A percentile compares a stretch with the other conserved stretches of the same genome.
These are phyloP conservation scores for Dillenia suffruticosa DNA, from an alignment of 164 flowering plant species.

Conservation along the genomic window DNA sequence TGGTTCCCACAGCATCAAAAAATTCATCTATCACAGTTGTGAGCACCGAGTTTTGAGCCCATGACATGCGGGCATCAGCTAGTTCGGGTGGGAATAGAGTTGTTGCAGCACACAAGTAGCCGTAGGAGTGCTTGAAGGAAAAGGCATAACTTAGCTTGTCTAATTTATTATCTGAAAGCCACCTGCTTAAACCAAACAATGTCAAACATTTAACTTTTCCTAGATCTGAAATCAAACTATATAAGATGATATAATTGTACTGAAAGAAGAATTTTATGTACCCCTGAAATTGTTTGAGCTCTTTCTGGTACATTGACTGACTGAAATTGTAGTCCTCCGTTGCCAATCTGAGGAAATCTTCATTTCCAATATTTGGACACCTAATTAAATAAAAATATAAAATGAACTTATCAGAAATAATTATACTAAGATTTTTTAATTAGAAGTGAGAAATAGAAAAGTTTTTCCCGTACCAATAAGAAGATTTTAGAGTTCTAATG, in stretches of 20 bases:
- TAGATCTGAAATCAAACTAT: too few species aligned
- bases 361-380: constrained; percentile 29
- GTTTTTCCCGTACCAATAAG: constrained; percentile 30
- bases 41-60: constrained; percentile 68
- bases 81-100: constrained; percentile 45
- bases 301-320: constrained; percentile 42
- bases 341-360: constrained; percentile 39
- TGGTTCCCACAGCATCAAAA: constrained; percentile 66
- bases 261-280: constrained; percentile 6
- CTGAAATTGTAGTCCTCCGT: constrained; percentile 53
- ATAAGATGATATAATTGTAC: too few species aligned
- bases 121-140: constrained; percentile 65
- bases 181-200: constrained; percentile 35
- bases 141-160: constrained; percentile 74
- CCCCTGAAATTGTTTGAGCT: constrained; percentile 55
- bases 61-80: constrained; percentile 65
- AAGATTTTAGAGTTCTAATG: constrained; percentile 36
- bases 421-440: background rate
- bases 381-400: constrained; percentile 20
- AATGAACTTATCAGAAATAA: background rate
- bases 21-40: constrained; percentile 76
- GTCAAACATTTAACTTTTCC: too few species aligned
- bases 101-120: constrained; percentile 72
- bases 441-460: background rate
- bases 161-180: constrained; percentile 63